phyloP scores from a whole-genome alignment of 257 asterid genomes.

The Sherardia arvensis region DNA sequence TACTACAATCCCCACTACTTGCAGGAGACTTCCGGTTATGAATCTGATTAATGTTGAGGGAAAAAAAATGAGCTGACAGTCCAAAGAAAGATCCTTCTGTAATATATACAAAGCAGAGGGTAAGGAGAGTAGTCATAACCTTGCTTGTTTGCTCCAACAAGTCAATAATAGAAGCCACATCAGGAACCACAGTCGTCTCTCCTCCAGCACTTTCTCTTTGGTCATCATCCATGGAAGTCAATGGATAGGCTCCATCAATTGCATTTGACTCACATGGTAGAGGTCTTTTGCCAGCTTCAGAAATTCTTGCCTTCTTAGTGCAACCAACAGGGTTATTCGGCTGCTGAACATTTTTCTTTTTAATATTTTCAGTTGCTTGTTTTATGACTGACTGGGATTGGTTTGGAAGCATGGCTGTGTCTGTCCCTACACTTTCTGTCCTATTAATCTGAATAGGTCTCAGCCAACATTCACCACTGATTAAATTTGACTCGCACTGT shows the following conservation, averaged over 20 bases:
- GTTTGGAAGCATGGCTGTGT: constrained; percentile 42
- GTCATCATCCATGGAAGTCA: constrained; percentile 23
- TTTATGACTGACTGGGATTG: constrained; percentile 33
- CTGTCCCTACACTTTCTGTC: constrained; percentile 29
- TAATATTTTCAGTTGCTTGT: constrained; percentile 26
- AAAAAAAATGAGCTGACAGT: constrained; percentile 5
- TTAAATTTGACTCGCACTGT: constrained; percentile 14
- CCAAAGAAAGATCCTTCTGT: not conserved
- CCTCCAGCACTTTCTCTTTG: constrained; percentile 30
- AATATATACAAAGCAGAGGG: not conserved
- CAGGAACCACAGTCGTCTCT: constrained; percentile 49
- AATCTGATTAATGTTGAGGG: constrained; percentile 39
- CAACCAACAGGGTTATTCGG: constrained; percentile 20
- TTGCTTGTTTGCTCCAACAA: constrained; percentile 84
- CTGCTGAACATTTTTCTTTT: constrained; percentile 14
- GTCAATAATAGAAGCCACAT: constrained; percentile 86
- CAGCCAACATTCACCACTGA: constrained; percentile 14
- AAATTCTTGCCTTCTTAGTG: constrained; percentile 46
- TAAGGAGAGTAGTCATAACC: constrained; percentile 32
- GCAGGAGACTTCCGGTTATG: constrained; percentile 61
- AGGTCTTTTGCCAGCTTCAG: constrained; percentile 26
- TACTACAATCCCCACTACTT: constrained; percentile 38
- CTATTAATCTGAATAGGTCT: constrained; percentile 22
- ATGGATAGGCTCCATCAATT: constrained; percentile 15
- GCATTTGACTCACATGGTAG: constrained; percentile 14